These are phyloP conservation scores for Bruguiera parviflora DNA, from an alignment of 345 rosid genomes.

Conservation along the genomic window DNA sequence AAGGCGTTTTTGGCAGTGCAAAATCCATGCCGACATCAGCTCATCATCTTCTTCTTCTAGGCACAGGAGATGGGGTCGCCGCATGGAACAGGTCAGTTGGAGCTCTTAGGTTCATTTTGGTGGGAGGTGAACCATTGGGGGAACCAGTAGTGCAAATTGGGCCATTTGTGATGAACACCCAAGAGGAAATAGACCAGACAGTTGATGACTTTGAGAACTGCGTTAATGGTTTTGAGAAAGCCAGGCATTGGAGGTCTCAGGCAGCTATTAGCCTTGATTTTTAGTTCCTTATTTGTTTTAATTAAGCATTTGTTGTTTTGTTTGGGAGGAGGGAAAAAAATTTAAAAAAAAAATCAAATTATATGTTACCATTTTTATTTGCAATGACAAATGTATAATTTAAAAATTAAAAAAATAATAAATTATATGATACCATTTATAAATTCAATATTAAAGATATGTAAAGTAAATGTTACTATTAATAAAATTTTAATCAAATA, in stretches of 20 bases:
- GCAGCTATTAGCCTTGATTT: constrained; percentile 44
- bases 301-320: constrained; percentile 4
- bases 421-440: no score
- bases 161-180: constrained; percentile 89
- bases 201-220: constrained; percentile 68
- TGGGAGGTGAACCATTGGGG: constrained; percentile 72
- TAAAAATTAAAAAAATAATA: no score
- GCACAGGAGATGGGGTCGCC: constrained; percentile 57
- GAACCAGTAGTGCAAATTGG: constrained; percentile 76
- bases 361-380: no score
- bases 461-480: accelerated
- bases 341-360: neutral
- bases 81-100: constrained; percentile 68
- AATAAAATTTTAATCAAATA: no score
- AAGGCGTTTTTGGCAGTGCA: constrained; percentile 50
- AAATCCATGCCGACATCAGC: constrained; percentile 37
- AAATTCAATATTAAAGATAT: no score
- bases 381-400: no score
- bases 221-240: constrained; percentile 78
- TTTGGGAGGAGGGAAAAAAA: neutral
- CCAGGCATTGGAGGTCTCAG: constrained; percentile 71
- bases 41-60: constrained; percentile 59
- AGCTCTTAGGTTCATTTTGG: constrained; percentile 60
- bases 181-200: constrained; percentile 69
- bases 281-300: constrained; percentile 9